These are phyloP conservation scores for Quercus bicolor DNA, from an alignment of 306 rosid genomes.

Conservation along the genomic window DNA sequence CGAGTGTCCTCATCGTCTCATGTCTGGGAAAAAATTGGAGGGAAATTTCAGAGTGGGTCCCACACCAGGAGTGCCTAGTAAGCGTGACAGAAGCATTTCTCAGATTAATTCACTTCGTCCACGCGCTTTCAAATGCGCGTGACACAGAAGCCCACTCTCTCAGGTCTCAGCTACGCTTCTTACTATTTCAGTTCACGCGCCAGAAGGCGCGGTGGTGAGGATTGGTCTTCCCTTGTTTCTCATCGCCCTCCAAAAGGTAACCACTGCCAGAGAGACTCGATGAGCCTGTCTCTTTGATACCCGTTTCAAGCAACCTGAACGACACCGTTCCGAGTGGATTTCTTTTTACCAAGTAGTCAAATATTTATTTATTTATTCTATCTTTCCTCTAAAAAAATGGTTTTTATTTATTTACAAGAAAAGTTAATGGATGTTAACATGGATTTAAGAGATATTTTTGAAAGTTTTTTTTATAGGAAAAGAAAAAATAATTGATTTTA, in stretches of 20 bases:
- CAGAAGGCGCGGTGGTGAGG: neutral
- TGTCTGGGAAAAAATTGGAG: slow-evolving; percentile 21
- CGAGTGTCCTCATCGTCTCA: neutral
- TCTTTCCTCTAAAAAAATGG: too few species aligned
- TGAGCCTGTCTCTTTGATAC: neutral
- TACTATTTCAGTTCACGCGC: neutral
- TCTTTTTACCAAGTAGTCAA: too few species aligned
- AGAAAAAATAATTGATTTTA: too few species aligned
- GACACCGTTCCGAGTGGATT: neutral
- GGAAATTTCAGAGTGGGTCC: slow-evolving; percentile 25
- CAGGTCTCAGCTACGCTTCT: neutral
- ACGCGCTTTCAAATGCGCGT: neutral
- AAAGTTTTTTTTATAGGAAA: too few species aligned
- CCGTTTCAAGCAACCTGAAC: neutral
- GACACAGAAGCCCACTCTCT: too few species aligned
- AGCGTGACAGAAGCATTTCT: slow-evolving; percentile 26
- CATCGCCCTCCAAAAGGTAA: slow-evolving; percentile 1
- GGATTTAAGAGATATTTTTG: too few species aligned
- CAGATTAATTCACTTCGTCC: neutral
- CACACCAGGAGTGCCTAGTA: slow-evolving; percentile 22
- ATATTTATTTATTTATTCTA: too few species aligned
- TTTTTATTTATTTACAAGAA: too few species aligned
- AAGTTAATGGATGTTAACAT: too few species aligned
- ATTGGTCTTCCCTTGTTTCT: neutral
- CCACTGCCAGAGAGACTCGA: slow-evolving; percentile 1